Percentiles rank a stretch among this genome's conserved stretches.
Conservation (phyloP, 257 asterid species). For the Solanum pennellii region DNA sequence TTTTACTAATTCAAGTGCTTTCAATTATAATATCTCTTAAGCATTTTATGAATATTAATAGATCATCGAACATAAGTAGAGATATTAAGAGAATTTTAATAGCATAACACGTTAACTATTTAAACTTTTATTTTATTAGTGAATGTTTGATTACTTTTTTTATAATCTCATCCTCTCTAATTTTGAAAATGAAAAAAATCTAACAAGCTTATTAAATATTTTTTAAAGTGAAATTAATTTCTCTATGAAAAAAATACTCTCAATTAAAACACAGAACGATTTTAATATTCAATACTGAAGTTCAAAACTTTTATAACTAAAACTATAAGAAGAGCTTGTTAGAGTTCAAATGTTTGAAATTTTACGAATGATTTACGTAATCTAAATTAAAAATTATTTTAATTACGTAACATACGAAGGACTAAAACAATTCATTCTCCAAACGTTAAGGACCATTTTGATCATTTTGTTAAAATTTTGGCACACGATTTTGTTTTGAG, state of each 20-base stretch:
- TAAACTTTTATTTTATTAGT: too few relatives aligned
- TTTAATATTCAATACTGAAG: too few relatives aligned
- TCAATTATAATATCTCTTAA: too few relatives aligned
- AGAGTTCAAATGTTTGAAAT: fast-evolving
- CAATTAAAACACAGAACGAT: fast-evolving
- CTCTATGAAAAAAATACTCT: too few relatives aligned
- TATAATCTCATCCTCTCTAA: too few relatives aligned
- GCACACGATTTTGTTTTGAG: not conserved
- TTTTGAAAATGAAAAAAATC: too few relatives aligned
- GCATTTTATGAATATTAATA: not conserved
- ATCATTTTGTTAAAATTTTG: not conserved
- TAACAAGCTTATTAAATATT: too few relatives aligned
- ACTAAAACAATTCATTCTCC: not conserved
- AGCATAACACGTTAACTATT: fast-evolving
- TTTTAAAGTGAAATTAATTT: too few relatives aligned
- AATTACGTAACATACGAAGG: not conserved
- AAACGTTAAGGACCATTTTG: not conserved
- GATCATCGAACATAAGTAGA: too few relatives aligned
- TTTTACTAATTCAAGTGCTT: not conserved
- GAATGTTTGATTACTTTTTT: too few relatives aligned
- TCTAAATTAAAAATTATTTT: not conserved
- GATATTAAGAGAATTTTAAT: fast-evolving
- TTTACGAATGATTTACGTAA: fast-evolving
- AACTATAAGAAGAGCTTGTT: fast-evolving
- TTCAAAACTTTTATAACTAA: too few relatives aligned